Conservation (phyloP, 78 protist genomes). For the Dictyostelium brefeldianum region DNA sequence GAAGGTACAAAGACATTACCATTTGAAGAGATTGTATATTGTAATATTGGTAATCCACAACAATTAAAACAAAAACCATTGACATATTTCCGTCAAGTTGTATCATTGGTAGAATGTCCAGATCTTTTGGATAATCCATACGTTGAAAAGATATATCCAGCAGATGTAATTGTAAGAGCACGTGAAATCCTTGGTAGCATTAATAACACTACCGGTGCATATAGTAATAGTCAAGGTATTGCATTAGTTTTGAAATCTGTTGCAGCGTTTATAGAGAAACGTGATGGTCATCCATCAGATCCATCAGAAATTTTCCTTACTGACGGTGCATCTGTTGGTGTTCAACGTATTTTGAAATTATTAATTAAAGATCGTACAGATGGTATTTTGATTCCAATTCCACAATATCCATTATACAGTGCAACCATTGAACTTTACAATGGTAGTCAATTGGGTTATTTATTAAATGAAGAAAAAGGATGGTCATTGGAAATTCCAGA, state of each 20-base stretch:
- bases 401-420: slow-evolving; percentile 99
- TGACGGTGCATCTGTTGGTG: slow-evolving; percentile 98
- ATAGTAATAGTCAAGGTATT: slow-evolving; percentile 95
- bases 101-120: slow-evolving; percentile 82
- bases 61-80: slow-evolving; percentile 96
- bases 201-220: slow-evolving; percentile 93
- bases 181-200: slow-evolving; percentile 3
- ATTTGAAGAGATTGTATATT: slow-evolving; percentile 91
- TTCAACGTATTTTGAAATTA: slow-evolving; percentile 67
- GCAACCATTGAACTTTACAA: slow-evolving; percentile 95
- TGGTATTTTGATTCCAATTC: slow-evolving; percentile 98
- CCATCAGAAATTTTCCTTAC: slow-evolving; percentile 95
- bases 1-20: slow-evolving; percentile 68
- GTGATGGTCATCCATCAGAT: slow-evolving; percentile 89
- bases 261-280: slow-evolving; percentile 92
- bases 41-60: slow-evolving; percentile 99
- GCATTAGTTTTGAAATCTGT: slow-evolving; percentile 87
- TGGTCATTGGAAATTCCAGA: slow-evolving; percentile 85
- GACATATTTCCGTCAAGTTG: slow-evolving; percentile 96
- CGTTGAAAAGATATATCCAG: slow-evolving; percentile 71
- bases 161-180: slow-evolving; percentile 93
- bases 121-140: slow-evolving; percentile 52
- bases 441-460: slow-evolving; percentile 93
- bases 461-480: slow-evolving; percentile 92
- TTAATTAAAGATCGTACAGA: slow-evolving; percentile 81